These are phyloP conservation scores for Saposhnikovia divaricata DNA, from an alignment of 129 eudicot species.

Conservation along the genomic window DNA sequence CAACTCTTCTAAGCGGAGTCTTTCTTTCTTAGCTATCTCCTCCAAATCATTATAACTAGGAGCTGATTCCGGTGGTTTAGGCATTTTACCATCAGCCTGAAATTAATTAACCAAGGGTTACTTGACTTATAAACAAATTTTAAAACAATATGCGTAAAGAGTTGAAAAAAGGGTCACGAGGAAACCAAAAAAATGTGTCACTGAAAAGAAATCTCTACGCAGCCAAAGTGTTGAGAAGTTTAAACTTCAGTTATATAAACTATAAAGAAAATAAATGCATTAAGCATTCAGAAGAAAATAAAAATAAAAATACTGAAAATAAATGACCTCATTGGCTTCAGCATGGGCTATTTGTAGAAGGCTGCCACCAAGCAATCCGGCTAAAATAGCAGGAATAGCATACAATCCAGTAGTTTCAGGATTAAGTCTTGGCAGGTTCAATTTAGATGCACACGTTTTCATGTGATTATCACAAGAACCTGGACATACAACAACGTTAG, in stretches of 20 bases:
- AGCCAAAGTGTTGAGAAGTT: too few species aligned
- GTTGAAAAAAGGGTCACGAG: background rate
- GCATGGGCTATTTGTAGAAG: slow-evolving; percentile 48
- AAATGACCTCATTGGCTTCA: slow-evolving; percentile 59
- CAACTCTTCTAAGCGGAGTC: slow-evolving; percentile 60
- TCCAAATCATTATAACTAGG: slow-evolving; percentile 53
- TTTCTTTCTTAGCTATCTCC: slow-evolving; percentile 65
- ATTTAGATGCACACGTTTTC: slow-evolving; percentile 24
- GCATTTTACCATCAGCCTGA: slow-evolving; percentile 33
- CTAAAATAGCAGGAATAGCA: slow-evolving; percentile 38
- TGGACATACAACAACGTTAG: slow-evolving; percentile 19
- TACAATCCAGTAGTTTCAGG: slow-evolving; percentile 16
- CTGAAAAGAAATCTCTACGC: too few species aligned
- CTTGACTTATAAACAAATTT: background rate
- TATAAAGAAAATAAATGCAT: background rate
- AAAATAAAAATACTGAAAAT: background rate
- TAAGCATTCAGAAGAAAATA: background rate
- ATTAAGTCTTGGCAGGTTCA: slow-evolving; percentile 6
- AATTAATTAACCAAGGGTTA: background rate
- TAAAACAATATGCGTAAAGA: background rate
- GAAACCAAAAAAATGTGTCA: background rate
- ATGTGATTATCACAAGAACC: slow-evolving; percentile 31
- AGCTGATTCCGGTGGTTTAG: slow-evolving; percentile 38
- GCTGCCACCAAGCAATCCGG: slow-evolving; percentile 56
- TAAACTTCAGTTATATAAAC: background rate